Conservation (phyloP, 2,329 filamentous ascomycete species). For the Diaporthe nobilis region DNA sequence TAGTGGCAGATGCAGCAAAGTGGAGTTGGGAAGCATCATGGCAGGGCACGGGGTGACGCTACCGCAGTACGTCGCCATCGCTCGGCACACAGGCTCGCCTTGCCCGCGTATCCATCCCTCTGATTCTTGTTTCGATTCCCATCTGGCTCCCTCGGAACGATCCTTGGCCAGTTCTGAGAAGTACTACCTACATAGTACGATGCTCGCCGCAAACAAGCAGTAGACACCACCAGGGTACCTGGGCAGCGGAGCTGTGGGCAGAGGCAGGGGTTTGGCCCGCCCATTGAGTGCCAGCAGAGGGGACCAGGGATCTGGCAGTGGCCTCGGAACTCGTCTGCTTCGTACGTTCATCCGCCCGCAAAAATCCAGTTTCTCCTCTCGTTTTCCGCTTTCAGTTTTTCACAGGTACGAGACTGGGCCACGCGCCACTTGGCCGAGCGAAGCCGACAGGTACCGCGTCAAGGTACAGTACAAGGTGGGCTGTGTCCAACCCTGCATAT, state of each 20-base stretch:
- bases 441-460: conserved; percentile 43
- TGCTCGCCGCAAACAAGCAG: conserved; percentile 25
- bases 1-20: conserved; percentile 40
- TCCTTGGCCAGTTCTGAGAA: conserved; percentile 20
- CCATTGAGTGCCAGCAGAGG: conserved; percentile 13
- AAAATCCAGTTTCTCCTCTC: conserved; percentile 20
- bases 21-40: conserved; percentile 43
- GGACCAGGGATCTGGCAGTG: conserved; percentile 21
- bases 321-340: conserved; percentile 9
- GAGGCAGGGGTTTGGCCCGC: conserved; percentile 24
- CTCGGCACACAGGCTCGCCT: conserved; percentile 42
- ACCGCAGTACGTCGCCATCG: conserved; percentile 40
- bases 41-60: conserved; percentile 42
- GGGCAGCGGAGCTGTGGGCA: conserved; percentile 15
- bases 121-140: conserved; percentile 30
- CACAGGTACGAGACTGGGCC: conserved; percentile 32
- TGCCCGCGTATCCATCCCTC: conserved; percentile 36
- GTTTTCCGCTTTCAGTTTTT: not conserved
- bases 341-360: conserved; percentile 22
- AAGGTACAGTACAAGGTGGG: conserved; percentile 44
- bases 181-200: conserved; percentile 1
- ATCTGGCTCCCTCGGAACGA: conserved; percentile 30
- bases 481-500: conserved; percentile 55
- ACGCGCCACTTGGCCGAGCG: conserved; percentile 37
- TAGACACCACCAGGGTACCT: conserved; percentile 16